phyloP scores from a whole-genome alignment of 2,329 filamentous ascomycete species.

The Botrytis deweyae region DNA sequence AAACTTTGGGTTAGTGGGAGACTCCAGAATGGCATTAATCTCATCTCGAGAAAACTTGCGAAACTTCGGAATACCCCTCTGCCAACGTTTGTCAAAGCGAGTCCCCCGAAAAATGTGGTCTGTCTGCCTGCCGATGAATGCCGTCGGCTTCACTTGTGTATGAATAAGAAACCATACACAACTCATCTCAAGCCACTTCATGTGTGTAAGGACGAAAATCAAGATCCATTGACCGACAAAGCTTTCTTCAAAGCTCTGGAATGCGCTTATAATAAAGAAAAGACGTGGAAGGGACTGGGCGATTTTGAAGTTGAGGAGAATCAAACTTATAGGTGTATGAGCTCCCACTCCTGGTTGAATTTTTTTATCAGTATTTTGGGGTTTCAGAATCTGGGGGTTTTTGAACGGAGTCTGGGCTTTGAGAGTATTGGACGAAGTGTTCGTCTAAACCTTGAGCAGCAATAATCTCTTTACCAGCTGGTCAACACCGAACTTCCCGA shows the following conservation, averaged over 20 bases:
- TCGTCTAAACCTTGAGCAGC: background rate
- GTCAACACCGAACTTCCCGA: background rate
- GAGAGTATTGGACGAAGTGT: background rate
- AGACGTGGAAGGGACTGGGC: background rate
- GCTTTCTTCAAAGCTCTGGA: background rate
- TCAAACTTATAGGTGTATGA: constrained; percentile 6
- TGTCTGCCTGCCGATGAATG: background rate
- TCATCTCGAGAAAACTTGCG: background rate
- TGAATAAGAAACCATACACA: background rate
- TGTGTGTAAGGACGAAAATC: background rate
- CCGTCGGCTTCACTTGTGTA: constrained; percentile 5
- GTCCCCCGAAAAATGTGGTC: background rate
- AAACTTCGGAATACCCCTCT: background rate
- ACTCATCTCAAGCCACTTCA: background rate
- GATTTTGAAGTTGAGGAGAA: background rate
- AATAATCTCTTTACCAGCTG: background rate
- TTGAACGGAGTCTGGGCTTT: background rate
- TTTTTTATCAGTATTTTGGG: background rate
- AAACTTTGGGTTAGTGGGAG: background rate
- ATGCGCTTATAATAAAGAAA: background rate
- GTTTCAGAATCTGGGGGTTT: too few species aligned
- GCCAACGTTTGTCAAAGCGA: background rate
- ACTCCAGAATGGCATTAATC: background rate
- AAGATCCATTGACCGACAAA: background rate
- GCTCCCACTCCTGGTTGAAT: background rate